Conservation (phyloP, 2,329 filamentous ascomycete genomes). For the Camptophora hylomeconis region DNA sequence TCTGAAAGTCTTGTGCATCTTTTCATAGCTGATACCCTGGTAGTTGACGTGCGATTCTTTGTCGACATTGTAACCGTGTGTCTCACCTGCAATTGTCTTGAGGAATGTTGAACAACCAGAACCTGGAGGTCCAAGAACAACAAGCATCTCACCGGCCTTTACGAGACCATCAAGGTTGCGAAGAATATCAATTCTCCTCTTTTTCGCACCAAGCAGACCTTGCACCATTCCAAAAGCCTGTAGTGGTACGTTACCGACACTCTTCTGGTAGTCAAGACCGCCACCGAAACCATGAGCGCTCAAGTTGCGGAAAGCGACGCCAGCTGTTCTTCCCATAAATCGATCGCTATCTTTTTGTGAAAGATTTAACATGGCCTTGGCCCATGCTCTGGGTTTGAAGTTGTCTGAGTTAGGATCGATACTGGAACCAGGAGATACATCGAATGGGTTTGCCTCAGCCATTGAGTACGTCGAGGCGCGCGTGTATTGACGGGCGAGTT, state of each 20-base stretch:
- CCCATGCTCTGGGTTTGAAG: slow-evolving; percentile 35
- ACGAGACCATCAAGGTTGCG: slow-evolving; percentile 52
- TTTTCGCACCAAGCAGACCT: slow-evolving; percentile 18
- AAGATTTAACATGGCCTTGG: slow-evolving; percentile 32
- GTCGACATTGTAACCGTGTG: slow-evolving; percentile 62
- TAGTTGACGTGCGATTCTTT: slow-evolving; percentile 63
- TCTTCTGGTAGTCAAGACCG: slow-evolving; percentile 25
- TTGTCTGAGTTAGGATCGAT: slow-evolving; percentile 33
- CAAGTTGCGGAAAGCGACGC: slow-evolving; percentile 27
- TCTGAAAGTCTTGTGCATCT: slow-evolving; percentile 64
- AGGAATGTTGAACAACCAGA: slow-evolving; percentile 62
- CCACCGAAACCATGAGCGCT: slow-evolving; percentile 27
- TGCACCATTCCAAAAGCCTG: slow-evolving; percentile 21
- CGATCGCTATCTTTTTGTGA: slow-evolving; percentile 23
- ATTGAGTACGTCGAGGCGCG: slow-evolving; percentile 8
- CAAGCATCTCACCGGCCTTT: slow-evolving; percentile 42
- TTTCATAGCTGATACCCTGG: slow-evolving; percentile 55
- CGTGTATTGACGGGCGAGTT: slow-evolving; percentile 15
- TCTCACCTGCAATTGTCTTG: slow-evolving; percentile 70
- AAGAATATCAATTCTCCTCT: slow-evolving; percentile 45
- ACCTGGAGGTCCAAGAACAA: slow-evolving; percentile 41
- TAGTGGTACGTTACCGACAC: slow-evolving; percentile 30
- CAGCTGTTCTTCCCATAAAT: slow-evolving; percentile 26
- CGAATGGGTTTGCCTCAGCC: slow-evolving; percentile 11
- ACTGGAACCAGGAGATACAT: slow-evolving; percentile 18